Conservation (phyloP, 2,329 filamentous ascomycete species). For the Colletotrichum tabaci region DNA sequence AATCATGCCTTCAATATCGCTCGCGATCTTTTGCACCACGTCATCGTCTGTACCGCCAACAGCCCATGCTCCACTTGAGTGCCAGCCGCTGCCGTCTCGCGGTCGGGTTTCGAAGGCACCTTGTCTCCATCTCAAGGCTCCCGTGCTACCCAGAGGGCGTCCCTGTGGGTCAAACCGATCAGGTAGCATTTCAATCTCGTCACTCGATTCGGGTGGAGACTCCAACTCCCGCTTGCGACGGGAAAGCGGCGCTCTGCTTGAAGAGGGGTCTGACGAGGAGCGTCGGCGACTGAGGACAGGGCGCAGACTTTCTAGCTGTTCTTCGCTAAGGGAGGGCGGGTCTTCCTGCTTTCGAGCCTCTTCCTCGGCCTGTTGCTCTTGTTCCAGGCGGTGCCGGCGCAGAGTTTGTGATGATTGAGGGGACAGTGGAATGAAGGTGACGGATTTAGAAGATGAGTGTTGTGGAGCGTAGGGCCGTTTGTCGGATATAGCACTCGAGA, state of each 20-base stretch:
- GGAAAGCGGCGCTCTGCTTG: conserved; percentile 48
- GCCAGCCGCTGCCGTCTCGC: conserved; percentile 51
- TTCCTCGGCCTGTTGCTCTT: conserved; percentile 48
- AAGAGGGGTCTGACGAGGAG: conserved; percentile 53
- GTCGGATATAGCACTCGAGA: conserved; percentile 26
- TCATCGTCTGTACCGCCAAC: conserved; percentile 60
- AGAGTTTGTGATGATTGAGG: conserved; percentile 65
- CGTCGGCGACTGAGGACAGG: conserved; percentile 46
- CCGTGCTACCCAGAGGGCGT: conserved; percentile 53
- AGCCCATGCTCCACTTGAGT: conserved; percentile 61
- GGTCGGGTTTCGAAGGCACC: conserved; percentile 61
- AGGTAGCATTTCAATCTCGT: conserved; percentile 61
- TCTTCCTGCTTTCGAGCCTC: conserved; percentile 37
- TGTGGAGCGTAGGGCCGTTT: conserved; percentile 31
- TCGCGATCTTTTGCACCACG: conserved; percentile 56
- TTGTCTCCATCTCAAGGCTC: conserved; percentile 50
- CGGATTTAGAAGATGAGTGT: conserved; percentile 55
- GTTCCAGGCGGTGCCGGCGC: conserved; percentile 56
- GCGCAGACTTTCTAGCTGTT: conserved; percentile 39
- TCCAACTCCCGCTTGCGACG: conserved; percentile 44
- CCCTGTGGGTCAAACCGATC: conserved; percentile 64
- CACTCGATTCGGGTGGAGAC: conserved; percentile 49
- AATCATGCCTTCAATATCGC: conserved; percentile 53
- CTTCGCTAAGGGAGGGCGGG: conserved; percentile 38
- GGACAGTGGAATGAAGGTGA: conserved; percentile 65